These are phyloP conservation scores for Thymus mandschuricus DNA, from an alignment of 257 asterid species.

Conservation along the genomic window DNA sequence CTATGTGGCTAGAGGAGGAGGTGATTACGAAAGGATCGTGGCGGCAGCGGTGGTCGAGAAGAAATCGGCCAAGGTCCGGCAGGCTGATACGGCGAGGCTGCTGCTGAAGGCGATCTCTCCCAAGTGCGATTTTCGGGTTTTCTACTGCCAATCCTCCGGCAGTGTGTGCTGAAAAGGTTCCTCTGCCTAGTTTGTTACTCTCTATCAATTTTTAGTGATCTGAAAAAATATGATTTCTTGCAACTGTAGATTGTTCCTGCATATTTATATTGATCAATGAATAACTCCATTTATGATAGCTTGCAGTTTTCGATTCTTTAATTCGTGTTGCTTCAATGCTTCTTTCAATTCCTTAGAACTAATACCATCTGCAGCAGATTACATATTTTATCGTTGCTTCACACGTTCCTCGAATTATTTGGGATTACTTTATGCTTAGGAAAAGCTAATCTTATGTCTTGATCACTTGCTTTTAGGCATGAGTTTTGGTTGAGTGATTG, in stretches of 20 bases:
- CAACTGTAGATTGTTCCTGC: slow-evolving; percentile 42
- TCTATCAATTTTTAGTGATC: slow-evolving; percentile 15
- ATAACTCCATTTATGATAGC: slow-evolving; percentile 21
- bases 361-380: too few relatives aligned
- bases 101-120: slow-evolving; percentile 68
- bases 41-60: slow-evolving; percentile 85
- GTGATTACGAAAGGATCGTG: slow-evolving; percentile 72
- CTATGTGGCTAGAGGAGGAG: slow-evolving; percentile 72
- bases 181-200: slow-evolving; percentile 25
- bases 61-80: slow-evolving; percentile 57
- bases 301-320: background rate
- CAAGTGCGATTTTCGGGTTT: slow-evolving; percentile 60
- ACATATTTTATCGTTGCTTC: background rate
- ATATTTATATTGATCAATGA: slow-evolving; percentile 33
- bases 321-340: background rate
- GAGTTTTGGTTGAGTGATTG: background rate
- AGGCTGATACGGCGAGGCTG: slow-evolving; percentile 69
- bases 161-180: slow-evolving; percentile 30
- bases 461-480: slow-evolving; percentile 7
- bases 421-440: slow-evolving; percentile 6
- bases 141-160: slow-evolving; percentile 41
- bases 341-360: background rate
- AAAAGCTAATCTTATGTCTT: background rate
- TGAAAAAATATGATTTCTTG: slow-evolving; percentile 25
- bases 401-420: background rate